A percentile compares a stretch with the other conserved stretches of the same genome.
Evolutionary conservation across 352 stramenopile genomes (phyloP).

Genomic region (Phytophthora ramorum): DNA sequence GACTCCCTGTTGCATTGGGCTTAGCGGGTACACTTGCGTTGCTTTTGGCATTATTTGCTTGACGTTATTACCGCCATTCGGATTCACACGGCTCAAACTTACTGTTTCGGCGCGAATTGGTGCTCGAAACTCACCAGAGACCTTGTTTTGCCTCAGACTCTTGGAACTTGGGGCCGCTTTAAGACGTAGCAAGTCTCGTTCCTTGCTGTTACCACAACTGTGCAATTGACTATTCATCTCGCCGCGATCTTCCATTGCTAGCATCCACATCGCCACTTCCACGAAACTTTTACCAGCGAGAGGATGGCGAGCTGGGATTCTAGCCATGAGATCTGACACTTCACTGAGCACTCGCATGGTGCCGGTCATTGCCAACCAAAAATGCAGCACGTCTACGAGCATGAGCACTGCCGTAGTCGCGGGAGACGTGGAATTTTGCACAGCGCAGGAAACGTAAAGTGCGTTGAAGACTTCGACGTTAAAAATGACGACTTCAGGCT

Average conservation of each 20-base stretch:
- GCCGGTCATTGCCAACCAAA: constrained; percentile 28
- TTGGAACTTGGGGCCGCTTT: background rate
- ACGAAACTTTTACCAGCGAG: constrained; percentile 12
- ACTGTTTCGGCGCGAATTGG: background rate
- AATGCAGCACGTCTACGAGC: constrained; percentile 26
- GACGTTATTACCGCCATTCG: background rate
- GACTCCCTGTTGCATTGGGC: background rate
- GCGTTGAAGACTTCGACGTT: constrained; percentile 57
- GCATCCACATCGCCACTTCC: constrained; percentile 13
- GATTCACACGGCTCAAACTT: too few species aligned
- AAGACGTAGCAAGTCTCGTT: background rate
- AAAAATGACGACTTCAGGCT: constrained; percentile 51
- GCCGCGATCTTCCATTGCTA: constrained; percentile 11
- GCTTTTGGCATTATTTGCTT: background rate
- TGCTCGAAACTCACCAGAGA: background rate
- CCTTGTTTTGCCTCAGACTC: background rate
- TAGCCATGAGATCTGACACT: constrained; percentile 14
- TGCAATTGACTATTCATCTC: background rate
- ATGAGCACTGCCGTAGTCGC: constrained; percentile 22
- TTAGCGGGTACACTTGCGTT: background rate
- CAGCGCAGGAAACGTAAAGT: constrained; percentile 36
- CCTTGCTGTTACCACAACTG: background rate
- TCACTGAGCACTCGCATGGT: constrained; percentile 9
- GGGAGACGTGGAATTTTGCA: constrained; percentile 18
- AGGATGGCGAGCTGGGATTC: constrained; percentile 14